Evolutionary conservation across 2,329 filamentous ascomycete species (phyloP).

Genomic region (Trichoderma gracile): DNA sequence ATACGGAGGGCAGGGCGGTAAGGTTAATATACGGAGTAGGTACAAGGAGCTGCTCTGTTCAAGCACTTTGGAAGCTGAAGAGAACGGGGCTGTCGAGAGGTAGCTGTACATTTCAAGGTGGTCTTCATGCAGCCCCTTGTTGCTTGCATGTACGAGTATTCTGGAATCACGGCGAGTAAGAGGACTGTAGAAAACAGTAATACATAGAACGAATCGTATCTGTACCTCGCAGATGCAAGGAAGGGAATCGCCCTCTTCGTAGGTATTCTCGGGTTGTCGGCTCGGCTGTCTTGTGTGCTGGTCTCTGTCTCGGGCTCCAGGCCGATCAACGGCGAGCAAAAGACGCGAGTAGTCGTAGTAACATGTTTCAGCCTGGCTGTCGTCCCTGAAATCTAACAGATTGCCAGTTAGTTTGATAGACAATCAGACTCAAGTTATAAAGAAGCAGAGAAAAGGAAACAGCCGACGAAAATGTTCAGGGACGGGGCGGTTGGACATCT

Average conservation of each 20-base stretch:
- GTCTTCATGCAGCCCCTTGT: too few relatives aligned
- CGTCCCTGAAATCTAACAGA: not conserved
- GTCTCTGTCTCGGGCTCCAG: too few relatives aligned
- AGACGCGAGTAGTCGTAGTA: not conserved
- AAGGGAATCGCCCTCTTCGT: too few relatives aligned
- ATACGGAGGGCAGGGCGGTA: not conserved
- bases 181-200: too few relatives aligned
- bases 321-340: too few relatives aligned
- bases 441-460: not conserved
- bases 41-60: not conserved
- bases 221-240: too few relatives aligned
- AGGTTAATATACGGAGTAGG: not conserved
- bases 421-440: not conserved
- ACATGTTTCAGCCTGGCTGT: not conserved
- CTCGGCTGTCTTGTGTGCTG: too few relatives aligned
- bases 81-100: not conserved
- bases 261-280: too few relatives aligned
- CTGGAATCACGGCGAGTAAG: too few relatives aligned
- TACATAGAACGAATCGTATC: too few relatives aligned
- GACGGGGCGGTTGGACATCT: not conserved
- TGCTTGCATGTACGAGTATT: too few relatives aligned
- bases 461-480: constrained; percentile 16
- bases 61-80: not conserved
- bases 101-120: too few relatives aligned
- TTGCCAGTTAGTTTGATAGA: not conserved